Conservation (phyloP, 23 red algal genomes). For the Pyropia yezoensis region DNA sequence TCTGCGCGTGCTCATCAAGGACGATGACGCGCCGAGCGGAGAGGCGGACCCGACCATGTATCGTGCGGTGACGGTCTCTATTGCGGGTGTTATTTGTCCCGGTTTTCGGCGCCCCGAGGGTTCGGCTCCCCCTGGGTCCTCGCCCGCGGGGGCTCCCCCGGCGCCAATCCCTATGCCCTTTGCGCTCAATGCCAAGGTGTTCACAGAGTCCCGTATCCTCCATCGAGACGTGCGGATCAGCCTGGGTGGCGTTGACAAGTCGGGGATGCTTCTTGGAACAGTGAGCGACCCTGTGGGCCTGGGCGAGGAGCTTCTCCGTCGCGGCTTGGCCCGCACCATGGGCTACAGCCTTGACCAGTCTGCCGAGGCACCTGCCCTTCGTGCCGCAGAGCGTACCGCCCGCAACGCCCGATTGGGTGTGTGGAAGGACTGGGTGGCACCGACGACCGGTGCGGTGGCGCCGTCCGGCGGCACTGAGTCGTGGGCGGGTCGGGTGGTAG, state of each 20-base stretch:
- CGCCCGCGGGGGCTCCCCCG: constrained; percentile 6
- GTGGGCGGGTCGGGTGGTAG: constrained; percentile 33
- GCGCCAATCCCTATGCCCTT: constrained; percentile 37
- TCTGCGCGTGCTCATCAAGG: constrained; percentile 36
- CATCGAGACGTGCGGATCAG: constrained; percentile 49
- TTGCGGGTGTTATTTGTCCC: constrained; percentile 68
- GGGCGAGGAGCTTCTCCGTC: constrained; percentile 70
- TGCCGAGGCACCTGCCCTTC: constrained; percentile 13
- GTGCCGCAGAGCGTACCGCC: constrained; percentile 51
- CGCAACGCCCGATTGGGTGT: constrained; percentile 66
- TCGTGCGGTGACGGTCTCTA: constrained; percentile 26
- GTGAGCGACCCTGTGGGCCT: constrained; percentile 43
- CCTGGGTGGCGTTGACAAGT: constrained; percentile 49
- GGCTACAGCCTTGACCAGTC: constrained; percentile 70
- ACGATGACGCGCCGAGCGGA: constrained; percentile 21
- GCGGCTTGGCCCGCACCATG: constrained; percentile 66
- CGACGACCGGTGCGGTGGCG: constrained; percentile 8
- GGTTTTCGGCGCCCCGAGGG: constrained; percentile 52
- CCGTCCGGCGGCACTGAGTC: constrained; percentile 1
- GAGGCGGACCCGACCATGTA: constrained; percentile 7
- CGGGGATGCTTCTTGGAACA: constrained; percentile 46
- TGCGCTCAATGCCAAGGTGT: constrained; percentile 69
- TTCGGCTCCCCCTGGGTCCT: not conserved
- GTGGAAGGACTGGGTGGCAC: constrained; percentile 56
- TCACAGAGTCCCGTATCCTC: constrained; percentile 58